A percentile compares a stretch with the other conserved stretches of the same genome.
Evolutionary conservation across 2,329 filamentous ascomycete species (phyloP).

Genomic region (Clarireedia hainanense): DNA sequence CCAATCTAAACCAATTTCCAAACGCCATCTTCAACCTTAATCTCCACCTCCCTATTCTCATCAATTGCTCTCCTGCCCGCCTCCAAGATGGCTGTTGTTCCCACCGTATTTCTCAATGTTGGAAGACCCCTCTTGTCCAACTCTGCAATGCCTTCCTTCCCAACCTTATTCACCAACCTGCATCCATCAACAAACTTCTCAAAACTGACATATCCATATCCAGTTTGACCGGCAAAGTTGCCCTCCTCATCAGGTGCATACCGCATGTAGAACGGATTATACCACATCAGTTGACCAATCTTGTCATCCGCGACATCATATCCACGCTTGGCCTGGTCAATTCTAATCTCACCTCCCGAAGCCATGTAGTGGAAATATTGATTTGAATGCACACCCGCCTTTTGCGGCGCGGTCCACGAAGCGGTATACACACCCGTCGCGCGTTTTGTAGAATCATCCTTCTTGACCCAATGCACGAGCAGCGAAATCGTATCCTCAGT

Average conservation of each 20-base stretch:
- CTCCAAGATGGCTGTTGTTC: conserved; percentile 85
- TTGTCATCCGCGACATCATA: conserved; percentile 90
- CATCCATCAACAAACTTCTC: conserved; percentile 94
- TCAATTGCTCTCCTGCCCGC: conserved; percentile 80
- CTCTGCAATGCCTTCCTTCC: conserved; percentile 61
- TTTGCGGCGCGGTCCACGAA: conserved; percentile 89
- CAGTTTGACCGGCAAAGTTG: conserved; percentile 84
- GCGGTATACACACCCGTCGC: conserved; percentile 90
- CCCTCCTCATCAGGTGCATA: conserved; percentile 92
- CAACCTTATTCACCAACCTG: conserved; percentile 67
- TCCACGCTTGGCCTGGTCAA: conserved; percentile 89
- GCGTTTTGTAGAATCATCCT: conserved; percentile 56
- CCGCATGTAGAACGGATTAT: conserved; percentile 93
- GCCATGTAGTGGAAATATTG: conserved; percentile 97
- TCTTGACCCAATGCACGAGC: conserved; percentile 80
- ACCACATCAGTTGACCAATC: conserved; percentile 65
- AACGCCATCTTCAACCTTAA: conserved; percentile 53
- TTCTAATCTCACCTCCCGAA: conserved; percentile 72
- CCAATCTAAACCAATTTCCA: conserved; percentile 52
- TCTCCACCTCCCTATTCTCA: conserved; percentile 70
- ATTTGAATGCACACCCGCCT: conserved; percentile 90
- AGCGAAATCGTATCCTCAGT: conserved; percentile 94
- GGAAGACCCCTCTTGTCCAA: conserved; percentile 75
- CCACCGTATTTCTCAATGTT: conserved; percentile 81
- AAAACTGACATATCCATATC: conserved; percentile 89